These are phyloP conservation scores for Pleurotus tuoliensis DNA, from an alignment of 768 basidiomycete genomes.

Conservation along the genomic window DNA sequence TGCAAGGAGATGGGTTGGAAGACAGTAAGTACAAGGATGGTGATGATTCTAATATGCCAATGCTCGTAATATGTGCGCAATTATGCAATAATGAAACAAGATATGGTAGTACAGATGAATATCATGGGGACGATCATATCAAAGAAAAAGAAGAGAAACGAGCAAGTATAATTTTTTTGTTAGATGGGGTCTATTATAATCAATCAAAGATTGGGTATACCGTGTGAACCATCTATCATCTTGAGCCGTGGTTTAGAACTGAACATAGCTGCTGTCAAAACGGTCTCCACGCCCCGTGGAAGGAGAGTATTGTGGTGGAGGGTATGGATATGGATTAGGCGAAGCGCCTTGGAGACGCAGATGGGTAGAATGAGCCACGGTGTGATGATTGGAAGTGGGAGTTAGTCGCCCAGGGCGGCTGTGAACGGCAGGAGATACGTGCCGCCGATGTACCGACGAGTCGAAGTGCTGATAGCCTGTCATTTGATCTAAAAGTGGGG, in stretches of 20 bases:
- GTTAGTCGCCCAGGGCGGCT: neutral
- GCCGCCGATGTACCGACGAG: neutral
- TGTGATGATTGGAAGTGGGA: neutral
- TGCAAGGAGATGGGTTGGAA: no score
- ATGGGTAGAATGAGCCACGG: no score
- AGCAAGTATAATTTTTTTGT: neutral
- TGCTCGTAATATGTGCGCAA: no score
- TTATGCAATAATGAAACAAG: neutral
- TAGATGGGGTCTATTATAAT: no score
- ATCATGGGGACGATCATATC: neutral
- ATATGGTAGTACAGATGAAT: neutral
- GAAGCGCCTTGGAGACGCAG: no score
- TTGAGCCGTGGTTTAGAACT: no score
- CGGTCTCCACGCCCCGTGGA: neutral
- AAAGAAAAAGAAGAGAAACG: neutral
- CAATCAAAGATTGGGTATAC: no score
- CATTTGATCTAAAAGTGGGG: neutral
- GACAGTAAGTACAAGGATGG: no score
- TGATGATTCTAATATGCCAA: neutral
- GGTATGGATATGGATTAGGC: neutral
- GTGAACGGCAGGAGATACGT: neutral
- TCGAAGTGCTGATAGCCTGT: neutral
- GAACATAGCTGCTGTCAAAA: constrained; percentile 3
- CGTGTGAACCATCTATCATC: no score
- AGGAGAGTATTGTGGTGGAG: neutral